Conservation (phyloP, 768 basidiomycete genomes). For the Leccinellum luteum region DNA sequence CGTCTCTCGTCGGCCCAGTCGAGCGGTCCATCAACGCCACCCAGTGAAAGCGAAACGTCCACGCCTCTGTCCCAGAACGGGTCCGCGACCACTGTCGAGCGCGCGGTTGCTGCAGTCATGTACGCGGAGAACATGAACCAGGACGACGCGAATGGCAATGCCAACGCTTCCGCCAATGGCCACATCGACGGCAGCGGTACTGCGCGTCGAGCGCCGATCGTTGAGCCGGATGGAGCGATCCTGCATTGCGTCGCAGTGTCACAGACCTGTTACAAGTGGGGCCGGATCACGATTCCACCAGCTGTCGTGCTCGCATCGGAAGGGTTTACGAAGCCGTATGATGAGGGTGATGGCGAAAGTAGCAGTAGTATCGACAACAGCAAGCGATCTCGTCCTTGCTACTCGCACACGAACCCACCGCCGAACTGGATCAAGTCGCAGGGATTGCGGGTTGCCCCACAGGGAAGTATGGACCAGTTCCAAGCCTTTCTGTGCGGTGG, state of each 20-base stretch:
- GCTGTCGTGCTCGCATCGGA: constrained; percentile 56
- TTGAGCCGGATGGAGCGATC: constrained; percentile 47
- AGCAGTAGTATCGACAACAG: neutral
- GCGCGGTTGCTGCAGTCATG: constrained; percentile 12
- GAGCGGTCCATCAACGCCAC: constrained; percentile 24
- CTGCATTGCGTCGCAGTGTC: constrained; percentile 65
- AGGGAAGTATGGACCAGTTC: constrained; percentile 20
- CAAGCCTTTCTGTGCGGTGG: constrained; percentile 50
- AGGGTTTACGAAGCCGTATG: constrained; percentile 44
- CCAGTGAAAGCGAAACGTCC: neutral
- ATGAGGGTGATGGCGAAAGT: neutral
- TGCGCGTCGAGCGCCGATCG: constrained; percentile 6
- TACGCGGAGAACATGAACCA: neutral
- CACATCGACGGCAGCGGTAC: neutral
- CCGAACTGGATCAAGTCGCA: constrained; percentile 27
- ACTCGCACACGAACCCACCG: constrained; percentile 33
- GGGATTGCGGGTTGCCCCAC: constrained; percentile 20
- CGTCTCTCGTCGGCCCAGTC: constrained; percentile 22
- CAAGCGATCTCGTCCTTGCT: constrained; percentile 9
- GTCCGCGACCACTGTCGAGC: constrained; percentile 9
- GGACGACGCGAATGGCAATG: neutral
- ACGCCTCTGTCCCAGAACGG: constrained; percentile 2
- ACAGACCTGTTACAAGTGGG: constrained; percentile 65
- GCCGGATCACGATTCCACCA: constrained; percentile 73
- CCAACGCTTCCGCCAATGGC: neutral